Evolutionary conservation across 106 monocot genomes (phyloP).

Genomic region (Amphibolis antarctica): DNA sequence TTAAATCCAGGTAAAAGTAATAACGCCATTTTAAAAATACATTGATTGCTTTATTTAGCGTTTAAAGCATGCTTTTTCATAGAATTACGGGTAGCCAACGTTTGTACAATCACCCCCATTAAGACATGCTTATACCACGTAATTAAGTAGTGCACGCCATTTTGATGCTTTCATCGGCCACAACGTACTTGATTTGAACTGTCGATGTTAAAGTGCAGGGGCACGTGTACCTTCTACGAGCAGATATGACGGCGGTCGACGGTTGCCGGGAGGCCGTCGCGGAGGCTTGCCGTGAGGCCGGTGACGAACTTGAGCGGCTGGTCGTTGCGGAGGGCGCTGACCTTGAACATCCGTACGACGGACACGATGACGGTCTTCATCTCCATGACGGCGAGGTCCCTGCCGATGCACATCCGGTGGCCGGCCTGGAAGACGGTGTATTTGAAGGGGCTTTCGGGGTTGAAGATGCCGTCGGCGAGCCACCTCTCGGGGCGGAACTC

Average conservation of each 20-base stretch:
- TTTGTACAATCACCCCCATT: no score
- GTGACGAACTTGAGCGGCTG: conserved; percentile 34
- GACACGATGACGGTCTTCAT: conserved; percentile 40
- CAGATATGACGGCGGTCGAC: conserved; percentile 11
- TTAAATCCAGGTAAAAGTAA: no score
- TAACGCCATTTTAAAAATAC: no score
- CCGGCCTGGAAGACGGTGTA: conserved; percentile 69
- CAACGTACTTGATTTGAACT: no score
- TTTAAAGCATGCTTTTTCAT: no score
- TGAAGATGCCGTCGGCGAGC: conserved; percentile 33
- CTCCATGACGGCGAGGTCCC: conserved; percentile 68
- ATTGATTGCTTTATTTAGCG: no score
- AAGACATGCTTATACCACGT: no score
- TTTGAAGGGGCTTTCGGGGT: conserved; percentile 37
- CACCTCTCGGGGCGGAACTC: conserved; percentile 54
- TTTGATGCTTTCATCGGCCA: no score
- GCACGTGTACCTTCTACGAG: no score
- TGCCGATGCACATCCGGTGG: conserved; percentile 46
- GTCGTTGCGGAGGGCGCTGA: neutral
- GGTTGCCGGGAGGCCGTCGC: conserved; percentile 29
- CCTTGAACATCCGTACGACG: conserved; percentile 30
- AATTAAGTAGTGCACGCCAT: no score
- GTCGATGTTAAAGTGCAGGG: no score
- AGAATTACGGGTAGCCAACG: no score
- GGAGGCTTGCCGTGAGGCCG: conserved; percentile 41